A percentile compares a stretch with the other conserved stretches of the same genome.
These are phyloP conservation scores for Fomitopsis serialis DNA, from an alignment of 768 basidiomycete species.

Conservation along the genomic window DNA sequence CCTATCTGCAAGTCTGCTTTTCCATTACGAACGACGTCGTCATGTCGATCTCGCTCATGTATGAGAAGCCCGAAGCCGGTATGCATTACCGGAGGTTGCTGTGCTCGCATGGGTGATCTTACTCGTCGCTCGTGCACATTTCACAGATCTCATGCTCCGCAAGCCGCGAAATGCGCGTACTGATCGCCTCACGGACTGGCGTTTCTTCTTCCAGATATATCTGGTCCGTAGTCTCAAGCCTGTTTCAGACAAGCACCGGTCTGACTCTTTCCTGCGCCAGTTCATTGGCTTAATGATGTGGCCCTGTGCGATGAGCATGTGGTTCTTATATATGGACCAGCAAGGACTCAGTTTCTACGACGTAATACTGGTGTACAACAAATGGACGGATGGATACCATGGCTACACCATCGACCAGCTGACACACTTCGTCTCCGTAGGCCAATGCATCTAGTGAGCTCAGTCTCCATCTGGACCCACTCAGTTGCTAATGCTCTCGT, in stretches of 20 bases:
- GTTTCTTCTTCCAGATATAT: constrained; percentile 53
- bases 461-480: too few species aligned
- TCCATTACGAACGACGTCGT: constrained; percentile 53
- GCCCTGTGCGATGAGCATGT: constrained; percentile 40
- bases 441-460: constrained; percentile 45
- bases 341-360: constrained; percentile 43
- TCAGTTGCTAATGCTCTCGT: background rate
- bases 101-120: too few species aligned
- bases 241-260: constrained; percentile 38
- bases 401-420: constrained; percentile 34
- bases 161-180: constrained; percentile 51
- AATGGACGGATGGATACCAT: constrained; percentile 33
- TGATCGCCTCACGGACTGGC: constrained; percentile 50
- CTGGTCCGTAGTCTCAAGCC: constrained; percentile 41
- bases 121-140: constrained; percentile 14
- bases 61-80: too few species aligned
- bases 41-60: constrained; percentile 46
- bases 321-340: constrained; percentile 30
- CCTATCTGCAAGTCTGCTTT: constrained; percentile 51
- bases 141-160: constrained; percentile 39
- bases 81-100: too few species aligned
- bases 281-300: constrained; percentile 42
- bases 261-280: too few species aligned
- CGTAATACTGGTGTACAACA: constrained; percentile 41
- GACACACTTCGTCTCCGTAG: constrained; percentile 47